A percentile compares a stretch with the other conserved stretches of the same genome.
Evolutionary conservation across 495 filamentous ascomycete genomes (phyloP).

Genomic region (Pseudoneurospora amorphoporcata): DNA sequence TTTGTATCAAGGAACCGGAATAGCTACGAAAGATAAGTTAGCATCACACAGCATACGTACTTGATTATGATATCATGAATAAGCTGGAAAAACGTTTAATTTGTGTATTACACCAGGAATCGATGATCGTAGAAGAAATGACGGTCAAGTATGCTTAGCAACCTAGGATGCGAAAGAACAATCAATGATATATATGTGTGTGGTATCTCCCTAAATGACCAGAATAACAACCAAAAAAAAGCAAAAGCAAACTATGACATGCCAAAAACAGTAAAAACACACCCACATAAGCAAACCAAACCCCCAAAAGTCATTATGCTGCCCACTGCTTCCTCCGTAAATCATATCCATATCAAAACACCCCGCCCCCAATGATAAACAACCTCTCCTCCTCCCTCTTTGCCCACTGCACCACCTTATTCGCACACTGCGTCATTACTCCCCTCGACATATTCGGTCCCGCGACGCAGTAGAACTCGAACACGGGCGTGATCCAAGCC

Average conservation of each 20-base stretch:
- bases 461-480: conserved; percentile 93
- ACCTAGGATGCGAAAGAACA: not conserved
- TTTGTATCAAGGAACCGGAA: not conserved
- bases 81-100: too few species aligned
- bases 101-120: too few species aligned
- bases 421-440: conserved; percentile 74
- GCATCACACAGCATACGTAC: not conserved
- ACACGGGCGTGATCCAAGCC: conserved; percentile 81
- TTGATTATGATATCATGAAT: too few species aligned
- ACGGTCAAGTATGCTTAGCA: not conserved
- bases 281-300: not conserved
- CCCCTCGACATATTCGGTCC: conserved; percentile 65
- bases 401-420: conserved; percentile 80
- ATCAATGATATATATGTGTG: not conserved
- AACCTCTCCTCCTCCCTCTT: conserved; percentile 81
- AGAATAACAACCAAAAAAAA: not conserved
- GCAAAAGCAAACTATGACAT: not conserved
- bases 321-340: not conserved
- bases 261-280: not conserved
- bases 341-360: conserved; percentile 29
- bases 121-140: too few species aligned
- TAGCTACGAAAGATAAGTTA: too few species aligned
- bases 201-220: not conserved
- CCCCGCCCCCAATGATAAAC: conserved; percentile 91
- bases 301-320: not conserved